Evolutionary conservation across 805 yeast species (phyloP).

Genomic region (Wickerhamia fluorescens): DNA sequence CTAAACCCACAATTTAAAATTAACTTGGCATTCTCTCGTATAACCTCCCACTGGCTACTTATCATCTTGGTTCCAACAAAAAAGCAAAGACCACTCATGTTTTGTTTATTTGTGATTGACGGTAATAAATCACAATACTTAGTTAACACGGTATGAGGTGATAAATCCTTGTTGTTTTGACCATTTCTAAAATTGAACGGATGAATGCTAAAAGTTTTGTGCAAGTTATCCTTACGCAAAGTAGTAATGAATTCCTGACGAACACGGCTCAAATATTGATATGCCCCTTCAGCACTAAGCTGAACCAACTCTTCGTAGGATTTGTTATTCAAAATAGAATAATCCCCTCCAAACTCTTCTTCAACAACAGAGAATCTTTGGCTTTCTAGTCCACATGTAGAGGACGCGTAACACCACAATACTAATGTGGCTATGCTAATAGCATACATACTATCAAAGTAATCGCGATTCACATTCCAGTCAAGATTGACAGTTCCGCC

Average conservation of each 20-base stretch:
- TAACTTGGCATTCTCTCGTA: slow-evolving; percentile 36
- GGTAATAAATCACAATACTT: slow-evolving; percentile 29
- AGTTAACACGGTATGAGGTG: slow-evolving; percentile 23
- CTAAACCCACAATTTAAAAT: slow-evolving; percentile 36
- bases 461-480: slow-evolving; percentile 30
- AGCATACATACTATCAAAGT: slow-evolving; percentile 30
- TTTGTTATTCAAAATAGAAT: slow-evolving; percentile 1
- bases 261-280: slow-evolving; percentile 27
- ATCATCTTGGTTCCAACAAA: slow-evolving; percentile 30
- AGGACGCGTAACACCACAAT: slow-evolving; percentile 33
- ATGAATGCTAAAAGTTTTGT: slow-evolving; percentile 14
- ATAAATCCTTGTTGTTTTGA: slow-evolving; percentile 5
- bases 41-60: slow-evolving; percentile 35
- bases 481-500: slow-evolving; percentile 11
- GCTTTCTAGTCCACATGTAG: slow-evolving; percentile 28
- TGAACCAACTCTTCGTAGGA: slow-evolving; percentile 19
- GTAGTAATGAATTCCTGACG: slow-evolving; percentile 26
- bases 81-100: slow-evolving; percentile 37
- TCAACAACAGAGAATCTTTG: slow-evolving; percentile 13
- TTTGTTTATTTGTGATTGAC: slow-evolving; percentile 25
- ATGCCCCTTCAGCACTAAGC: slow-evolving; percentile 30
- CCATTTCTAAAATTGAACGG: slow-evolving; percentile 12
- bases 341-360: slow-evolving; percentile 7
- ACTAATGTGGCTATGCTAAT: slow-evolving; percentile 31
- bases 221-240: slow-evolving; percentile 18